Base-by-base conservation (phyloP, 192 early-diverging fungal genomes). In the Phycomyces blakesleeanus region DNA sequence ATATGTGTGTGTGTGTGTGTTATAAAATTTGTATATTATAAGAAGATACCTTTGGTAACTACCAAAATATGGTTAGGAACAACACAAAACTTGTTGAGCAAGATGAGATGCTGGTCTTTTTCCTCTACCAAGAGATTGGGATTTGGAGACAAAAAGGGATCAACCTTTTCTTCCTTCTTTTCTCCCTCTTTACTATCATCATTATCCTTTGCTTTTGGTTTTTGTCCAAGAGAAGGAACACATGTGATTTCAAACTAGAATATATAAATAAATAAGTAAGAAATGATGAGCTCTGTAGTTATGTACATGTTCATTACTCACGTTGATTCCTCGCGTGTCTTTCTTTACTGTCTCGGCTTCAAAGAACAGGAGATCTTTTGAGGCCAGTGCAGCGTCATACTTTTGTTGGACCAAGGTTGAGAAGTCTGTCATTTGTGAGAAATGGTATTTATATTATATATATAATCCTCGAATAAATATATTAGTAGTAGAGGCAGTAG, bases 61-160 rank as follows among this genome's bases (percentile, higher is more conserved):
- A 86, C 39, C 3, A 86, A 59, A 16, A 82, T 56, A 62, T 86
- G 84, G 1, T 74, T 50, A 4, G 82, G 78, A 29, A 84, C 72
- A 38, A 84, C 66, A 29, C 76, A 73, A 66, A 75, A 86, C 58
- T 86, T 86, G 69, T 86, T 86, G 20, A 86, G 64, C 8, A 86
- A 34, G 26, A 84, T 52, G 57, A 76, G 66, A 37, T 78, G 62
- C 0, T 74, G 68, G 29, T 73, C 56, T 3, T 55, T 57, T 51
- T 84, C 77, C 11, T 70, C 40, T 0, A 86, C 75, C 50, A 73
- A 76, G 20, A 86, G 67, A 1, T 67, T 67, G 10, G 83, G 81
- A 41, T 39, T 50, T 25, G 80, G 79, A 16, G 74, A 74, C 54
- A 76, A 21, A 55, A 86, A 86, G 1, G 84, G 84, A 53, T 82